Conservation (phyloP, 169 alveolate genomes). For the Plasmodium coatneyi region DNA sequence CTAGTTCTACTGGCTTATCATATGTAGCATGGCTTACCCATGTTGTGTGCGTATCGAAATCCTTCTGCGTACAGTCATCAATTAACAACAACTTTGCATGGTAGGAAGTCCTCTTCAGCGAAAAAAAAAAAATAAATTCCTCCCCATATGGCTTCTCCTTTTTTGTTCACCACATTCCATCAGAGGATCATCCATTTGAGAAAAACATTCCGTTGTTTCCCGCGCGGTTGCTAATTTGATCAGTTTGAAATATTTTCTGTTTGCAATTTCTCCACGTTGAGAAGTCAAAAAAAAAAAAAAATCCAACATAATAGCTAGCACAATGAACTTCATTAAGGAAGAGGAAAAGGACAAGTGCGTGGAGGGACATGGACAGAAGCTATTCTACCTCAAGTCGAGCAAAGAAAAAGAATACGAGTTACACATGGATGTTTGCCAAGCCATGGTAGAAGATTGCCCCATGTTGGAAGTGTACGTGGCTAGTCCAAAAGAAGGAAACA, state of each 20-base stretch:
- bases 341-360: conserved; percentile 17
- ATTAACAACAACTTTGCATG: background rate
- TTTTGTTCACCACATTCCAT: background rate
- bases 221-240: background rate
- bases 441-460: conserved; percentile 45
- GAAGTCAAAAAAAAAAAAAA: background rate
- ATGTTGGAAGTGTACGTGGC: conserved; percentile 21
- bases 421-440: conserved; percentile 45
- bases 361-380: conserved; percentile 30
- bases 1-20: background rate
- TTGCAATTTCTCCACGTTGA: background rate
- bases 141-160: background rate
- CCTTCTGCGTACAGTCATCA: background rate
- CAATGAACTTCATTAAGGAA: conserved; percentile 43
- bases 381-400: conserved; percentile 36
- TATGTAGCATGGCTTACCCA: background rate
- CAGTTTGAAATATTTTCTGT: background rate
- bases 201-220: background rate
- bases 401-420: conserved; percentile 25
- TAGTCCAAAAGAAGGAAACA: background rate
- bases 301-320: background rate
- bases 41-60: background rate
- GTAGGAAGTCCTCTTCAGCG: background rate
- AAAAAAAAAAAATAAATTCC: background rate
- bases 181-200: background rate